Percentiles rank a stretch among this genome's conserved stretches.
These are phyloP conservation scores for Bipolaris cookei DNA, from an alignment of 2,329 filamentous ascomycete genomes.

Conservation along the genomic window DNA sequence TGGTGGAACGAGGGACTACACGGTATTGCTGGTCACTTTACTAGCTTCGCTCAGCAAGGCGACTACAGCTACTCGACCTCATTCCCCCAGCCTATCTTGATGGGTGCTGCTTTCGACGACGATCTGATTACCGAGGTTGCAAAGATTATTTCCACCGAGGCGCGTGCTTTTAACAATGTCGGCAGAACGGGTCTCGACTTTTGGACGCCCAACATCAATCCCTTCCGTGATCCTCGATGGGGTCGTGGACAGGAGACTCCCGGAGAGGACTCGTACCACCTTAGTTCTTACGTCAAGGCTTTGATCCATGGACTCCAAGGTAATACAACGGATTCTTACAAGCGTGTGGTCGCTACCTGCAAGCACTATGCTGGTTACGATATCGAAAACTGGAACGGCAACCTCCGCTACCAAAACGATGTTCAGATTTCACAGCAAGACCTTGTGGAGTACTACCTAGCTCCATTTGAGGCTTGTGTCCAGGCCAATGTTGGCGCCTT, in stretches of 20 bases:
- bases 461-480: constrained; percentile 64
- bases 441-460: constrained; percentile 71
- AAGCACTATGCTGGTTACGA: constrained; percentile 51
- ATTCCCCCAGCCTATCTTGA: constrained; percentile 69
- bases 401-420: constrained; percentile 58
- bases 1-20: constrained; percentile 48
- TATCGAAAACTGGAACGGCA: constrained; percentile 43
- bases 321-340: constrained; percentile 38
- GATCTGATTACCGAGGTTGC: constrained; percentile 65
- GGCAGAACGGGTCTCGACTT: constrained; percentile 62
- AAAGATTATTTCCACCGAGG: constrained; percentile 64
- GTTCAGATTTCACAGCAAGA: constrained; percentile 66
- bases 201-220: constrained; percentile 72
- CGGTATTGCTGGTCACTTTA: constrained; percentile 61
- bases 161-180: constrained; percentile 69
- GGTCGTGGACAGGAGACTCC: constrained; percentile 61
- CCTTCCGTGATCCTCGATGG: constrained; percentile 68
- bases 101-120: constrained; percentile 69
- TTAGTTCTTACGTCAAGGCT: constrained; percentile 60
- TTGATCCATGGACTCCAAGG: constrained; percentile 63
- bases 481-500: constrained; percentile 55
- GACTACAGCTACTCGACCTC: constrained; percentile 68
- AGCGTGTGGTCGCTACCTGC: constrained; percentile 39
- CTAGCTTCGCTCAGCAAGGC: constrained; percentile 60
- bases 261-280: constrained; percentile 62